These are phyloP conservation scores for Poteriospumella lacustris DNA, from an alignment of 108 stramenopile genomes.

Conservation along the genomic window DNA sequence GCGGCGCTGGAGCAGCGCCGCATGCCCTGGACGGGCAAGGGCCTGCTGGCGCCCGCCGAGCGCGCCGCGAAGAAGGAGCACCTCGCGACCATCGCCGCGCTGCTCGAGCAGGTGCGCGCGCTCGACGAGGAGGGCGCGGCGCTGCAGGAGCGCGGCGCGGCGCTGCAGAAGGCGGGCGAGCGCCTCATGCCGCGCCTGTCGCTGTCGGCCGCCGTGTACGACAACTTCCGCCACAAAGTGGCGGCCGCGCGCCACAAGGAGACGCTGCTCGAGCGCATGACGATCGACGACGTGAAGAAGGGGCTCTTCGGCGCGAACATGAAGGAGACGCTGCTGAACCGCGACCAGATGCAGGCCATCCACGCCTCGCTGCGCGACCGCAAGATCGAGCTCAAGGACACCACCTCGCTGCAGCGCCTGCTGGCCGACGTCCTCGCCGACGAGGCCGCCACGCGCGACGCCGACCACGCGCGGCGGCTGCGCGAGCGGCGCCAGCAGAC, in stretches of 20 bases:
- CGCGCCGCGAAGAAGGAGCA: background rate
- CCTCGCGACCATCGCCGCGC: background rate
- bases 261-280: constrained; percentile 11
- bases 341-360: background rate
- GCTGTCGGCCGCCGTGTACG: background rate
- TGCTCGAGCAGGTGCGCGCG: background rate
- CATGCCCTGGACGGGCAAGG: background rate
- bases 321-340: background rate
- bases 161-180: background rate
- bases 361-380: constrained; percentile 1
- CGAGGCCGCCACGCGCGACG: background rate
- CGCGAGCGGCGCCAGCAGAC: no score
- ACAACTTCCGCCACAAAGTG: background rate
- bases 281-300: constrained; percentile 12
- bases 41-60: background rate
- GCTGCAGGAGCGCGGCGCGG: no score
- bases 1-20: background rate
- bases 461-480: background rate
- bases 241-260: constrained; percentile 17
- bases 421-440: background rate
- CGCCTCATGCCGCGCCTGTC: background rate
- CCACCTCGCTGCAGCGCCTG: background rate
- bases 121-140: background rate
- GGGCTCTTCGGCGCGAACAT: background rate
- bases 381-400: background rate